phyloP scores from a whole-genome alignment of 331 rosid genomes.

The Rhamnella rubrinervis region DNA sequence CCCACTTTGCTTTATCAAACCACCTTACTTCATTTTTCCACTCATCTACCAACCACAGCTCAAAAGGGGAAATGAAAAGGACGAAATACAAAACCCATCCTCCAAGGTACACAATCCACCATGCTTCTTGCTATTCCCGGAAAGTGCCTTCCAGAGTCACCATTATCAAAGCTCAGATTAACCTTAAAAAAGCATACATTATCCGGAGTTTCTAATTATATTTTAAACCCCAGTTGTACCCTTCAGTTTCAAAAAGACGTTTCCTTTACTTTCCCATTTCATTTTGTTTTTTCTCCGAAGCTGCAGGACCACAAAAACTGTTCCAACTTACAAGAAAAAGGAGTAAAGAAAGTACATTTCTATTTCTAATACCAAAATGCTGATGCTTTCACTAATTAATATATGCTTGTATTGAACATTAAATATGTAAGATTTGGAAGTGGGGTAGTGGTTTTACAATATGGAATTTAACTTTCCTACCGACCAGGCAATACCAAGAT shows the following conservation, averaged over 20 bases:
- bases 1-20: not conserved
- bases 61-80: not conserved
- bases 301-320: too few species aligned
- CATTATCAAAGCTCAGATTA: too few species aligned
- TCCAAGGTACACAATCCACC: not conserved
- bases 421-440: constrained; percentile 11
- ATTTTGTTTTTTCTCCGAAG: too few species aligned
- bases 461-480: constrained; percentile 9
- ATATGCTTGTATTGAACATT: not conserved
- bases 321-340: not conserved
- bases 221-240: too few species aligned
- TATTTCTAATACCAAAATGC: constrained; percentile 34
- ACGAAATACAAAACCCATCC: not conserved
- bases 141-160: too few species aligned
- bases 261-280: too few species aligned
- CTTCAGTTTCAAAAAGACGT: too few species aligned
- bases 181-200: not conserved
- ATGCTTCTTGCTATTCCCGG: not conserved
- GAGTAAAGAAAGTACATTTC: not conserved
- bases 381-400: not conserved
- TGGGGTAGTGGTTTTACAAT: constrained; percentile 22
- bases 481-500: not conserved
- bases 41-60: not conserved
- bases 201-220: not conserved
- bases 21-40: constrained; percentile 4